These are phyloP conservation scores for Calonectria montana DNA, from an alignment of 2,329 filamentous ascomycete species.

Conservation along the genomic window DNA sequence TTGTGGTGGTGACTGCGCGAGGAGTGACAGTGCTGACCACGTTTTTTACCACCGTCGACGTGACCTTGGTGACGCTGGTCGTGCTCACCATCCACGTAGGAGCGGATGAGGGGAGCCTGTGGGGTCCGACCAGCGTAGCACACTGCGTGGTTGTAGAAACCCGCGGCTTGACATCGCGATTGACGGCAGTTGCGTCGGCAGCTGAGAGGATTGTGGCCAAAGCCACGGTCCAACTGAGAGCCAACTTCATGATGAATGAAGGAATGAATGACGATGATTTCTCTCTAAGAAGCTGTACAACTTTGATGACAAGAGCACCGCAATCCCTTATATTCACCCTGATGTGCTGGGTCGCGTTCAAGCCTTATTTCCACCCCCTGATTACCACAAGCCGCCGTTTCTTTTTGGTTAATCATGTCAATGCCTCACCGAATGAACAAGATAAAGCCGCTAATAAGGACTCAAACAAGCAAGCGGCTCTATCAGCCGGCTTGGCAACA, in stretches of 20 bases:
- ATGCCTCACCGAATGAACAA: background rate
- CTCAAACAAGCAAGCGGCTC: background rate
- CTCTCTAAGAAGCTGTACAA: background rate
- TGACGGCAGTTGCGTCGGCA: background rate
- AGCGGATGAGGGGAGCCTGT: background rate
- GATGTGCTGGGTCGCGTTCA: background rate
- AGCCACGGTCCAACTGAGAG: background rate
- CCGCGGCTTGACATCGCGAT: background rate
- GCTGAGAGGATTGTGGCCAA: background rate
- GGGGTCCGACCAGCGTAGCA: background rate
- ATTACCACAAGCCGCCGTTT: background rate
- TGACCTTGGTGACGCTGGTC: background rate
- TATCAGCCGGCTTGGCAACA: background rate
- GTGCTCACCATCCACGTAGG: background rate
- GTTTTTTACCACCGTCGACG: background rate
- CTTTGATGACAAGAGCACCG: background rate
- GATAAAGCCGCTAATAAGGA: background rate
- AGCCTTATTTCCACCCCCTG: background rate
- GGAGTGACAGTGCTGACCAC: background rate
- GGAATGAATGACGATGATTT: background rate
- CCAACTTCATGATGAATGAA: background rate
- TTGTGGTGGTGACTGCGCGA: background rate
- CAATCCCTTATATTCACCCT: background rate
- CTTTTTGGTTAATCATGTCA: background rate
- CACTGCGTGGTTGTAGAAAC: background rate